phyloP scores from a whole-genome alignment of 148 eudicot genomes.

The Camellia japonica region DNA sequence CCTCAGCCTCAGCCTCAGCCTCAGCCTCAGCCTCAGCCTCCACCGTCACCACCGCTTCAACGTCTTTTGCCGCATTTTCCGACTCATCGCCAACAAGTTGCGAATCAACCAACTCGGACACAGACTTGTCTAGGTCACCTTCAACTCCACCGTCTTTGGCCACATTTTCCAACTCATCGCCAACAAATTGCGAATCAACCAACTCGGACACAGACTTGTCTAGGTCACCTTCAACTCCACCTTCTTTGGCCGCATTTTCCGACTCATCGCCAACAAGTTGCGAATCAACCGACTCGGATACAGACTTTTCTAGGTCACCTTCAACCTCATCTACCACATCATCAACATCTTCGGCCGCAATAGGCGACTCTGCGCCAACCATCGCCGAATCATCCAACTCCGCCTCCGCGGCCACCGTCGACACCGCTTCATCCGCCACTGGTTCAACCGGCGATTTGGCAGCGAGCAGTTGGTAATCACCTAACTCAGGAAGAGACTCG shows the following conservation, averaged over 20 bases:
- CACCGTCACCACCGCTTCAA: background rate
- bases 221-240: background rate
- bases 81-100: background rate
- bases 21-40: background rate
- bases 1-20: background rate
- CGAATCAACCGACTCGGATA: background rate
- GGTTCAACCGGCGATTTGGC: background rate
- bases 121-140: background rate
- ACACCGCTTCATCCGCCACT: background rate
- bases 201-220: background rate
- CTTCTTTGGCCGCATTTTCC: background rate
- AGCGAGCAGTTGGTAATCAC: background rate
- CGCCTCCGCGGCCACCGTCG: background rate
- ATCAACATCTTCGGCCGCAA: background rate
- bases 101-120: conserved; percentile 2
- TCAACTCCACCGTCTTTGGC: background rate
- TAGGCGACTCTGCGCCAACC: background rate
- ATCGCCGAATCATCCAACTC: background rate
- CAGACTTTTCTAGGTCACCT: background rate
- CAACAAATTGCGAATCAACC: background rate
- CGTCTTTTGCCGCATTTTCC: background rate
- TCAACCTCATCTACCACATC: background rate
- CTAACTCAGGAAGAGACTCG: background rate
- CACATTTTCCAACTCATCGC: background rate
- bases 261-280: background rate